phyloP scores from a whole-genome alignment of 1,139 yeast genomes.

The Candida freyschussii region DNA sequence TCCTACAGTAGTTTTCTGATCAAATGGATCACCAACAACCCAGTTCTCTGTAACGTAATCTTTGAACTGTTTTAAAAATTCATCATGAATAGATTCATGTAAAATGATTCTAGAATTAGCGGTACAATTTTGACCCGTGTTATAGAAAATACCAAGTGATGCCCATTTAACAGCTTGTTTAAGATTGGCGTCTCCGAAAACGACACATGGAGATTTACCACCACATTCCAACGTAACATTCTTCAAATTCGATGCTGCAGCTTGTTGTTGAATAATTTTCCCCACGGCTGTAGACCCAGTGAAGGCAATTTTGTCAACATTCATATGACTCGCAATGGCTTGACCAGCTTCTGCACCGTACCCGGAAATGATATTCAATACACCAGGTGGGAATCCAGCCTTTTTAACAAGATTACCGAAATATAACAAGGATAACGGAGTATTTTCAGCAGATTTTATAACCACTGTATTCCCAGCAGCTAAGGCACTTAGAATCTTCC shows the following conservation, averaged over 20 bases:
- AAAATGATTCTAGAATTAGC: constrained; percentile 81
- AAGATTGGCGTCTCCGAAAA: constrained; percentile 71
- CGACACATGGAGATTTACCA: constrained; percentile 79
- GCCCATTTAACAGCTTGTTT: constrained; percentile 80
- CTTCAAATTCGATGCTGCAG: constrained; percentile 51
- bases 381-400: constrained; percentile 63
- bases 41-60: constrained; percentile 44
- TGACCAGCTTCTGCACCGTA: constrained; percentile 43
- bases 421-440: constrained; percentile 58
- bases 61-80: constrained; percentile 46
- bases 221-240: constrained; percentile 45
- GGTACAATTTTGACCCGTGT: constrained; percentile 89
- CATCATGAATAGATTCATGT: constrained; percentile 62
- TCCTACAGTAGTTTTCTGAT: constrained; percentile 56
- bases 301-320: constrained; percentile 61
- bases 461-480: constrained; percentile 68
- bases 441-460: constrained; percentile 58
- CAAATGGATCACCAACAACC: constrained; percentile 56
- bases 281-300: constrained; percentile 61
- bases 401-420: constrained; percentile 49
- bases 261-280: constrained; percentile 45
- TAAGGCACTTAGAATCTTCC: constrained; percentile 69
- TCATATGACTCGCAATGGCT: constrained; percentile 51
- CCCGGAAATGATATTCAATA: constrained; percentile 44
- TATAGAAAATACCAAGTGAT: constrained; percentile 74